Evolutionary conservation across 371 early-diverging fungal genomes (phyloP).

Genomic region (Haplosporangium sp.): DNA sequence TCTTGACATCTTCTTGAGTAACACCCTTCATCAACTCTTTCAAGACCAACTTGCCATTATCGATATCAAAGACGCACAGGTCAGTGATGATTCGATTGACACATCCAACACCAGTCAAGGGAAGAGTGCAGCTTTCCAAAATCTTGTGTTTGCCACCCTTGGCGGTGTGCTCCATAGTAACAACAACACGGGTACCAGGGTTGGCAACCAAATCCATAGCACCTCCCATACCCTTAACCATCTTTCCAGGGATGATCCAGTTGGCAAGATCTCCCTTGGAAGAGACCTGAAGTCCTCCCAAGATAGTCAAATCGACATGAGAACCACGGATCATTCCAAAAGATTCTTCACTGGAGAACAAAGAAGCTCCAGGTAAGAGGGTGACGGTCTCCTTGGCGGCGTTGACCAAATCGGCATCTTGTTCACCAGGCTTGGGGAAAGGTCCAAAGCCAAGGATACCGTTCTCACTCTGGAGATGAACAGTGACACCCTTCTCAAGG

Average conservation of each 20-base stretch:
- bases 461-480: slow-evolving; percentile 78
- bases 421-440: slow-evolving; percentile 70
- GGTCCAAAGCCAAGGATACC: slow-evolving; percentile 79
- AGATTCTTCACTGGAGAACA: slow-evolving; percentile 72
- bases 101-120: slow-evolving; percentile 74
- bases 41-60: slow-evolving; percentile 56
- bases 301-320: slow-evolving; percentile 72
- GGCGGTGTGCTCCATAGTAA: slow-evolving; percentile 80
- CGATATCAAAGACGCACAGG: slow-evolving; percentile 69
- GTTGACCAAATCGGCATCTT: slow-evolving; percentile 78
- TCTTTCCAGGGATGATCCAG: slow-evolving; percentile 80
- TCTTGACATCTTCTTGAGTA: slow-evolving; percentile 68
- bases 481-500: slow-evolving; percentile 71
- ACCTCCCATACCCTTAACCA: slow-evolving; percentile 84
- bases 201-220: slow-evolving; percentile 79
- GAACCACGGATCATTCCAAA: slow-evolving; percentile 79
- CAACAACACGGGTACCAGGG: slow-evolving; percentile 70
- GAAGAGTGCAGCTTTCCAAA: slow-evolving; percentile 68
- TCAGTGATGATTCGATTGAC: slow-evolving; percentile 77
- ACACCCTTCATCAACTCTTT: slow-evolving; percentile 67
- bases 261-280: slow-evolving; percentile 76
- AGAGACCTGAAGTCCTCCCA: slow-evolving; percentile 78
- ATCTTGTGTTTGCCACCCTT: slow-evolving; percentile 77
- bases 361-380: slow-evolving; percentile 64
- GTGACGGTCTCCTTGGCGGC: slow-evolving; percentile 81